Conservation (phyloP, 768 basidiomycete genomes). For the Boletus tomentosulus region DNA sequence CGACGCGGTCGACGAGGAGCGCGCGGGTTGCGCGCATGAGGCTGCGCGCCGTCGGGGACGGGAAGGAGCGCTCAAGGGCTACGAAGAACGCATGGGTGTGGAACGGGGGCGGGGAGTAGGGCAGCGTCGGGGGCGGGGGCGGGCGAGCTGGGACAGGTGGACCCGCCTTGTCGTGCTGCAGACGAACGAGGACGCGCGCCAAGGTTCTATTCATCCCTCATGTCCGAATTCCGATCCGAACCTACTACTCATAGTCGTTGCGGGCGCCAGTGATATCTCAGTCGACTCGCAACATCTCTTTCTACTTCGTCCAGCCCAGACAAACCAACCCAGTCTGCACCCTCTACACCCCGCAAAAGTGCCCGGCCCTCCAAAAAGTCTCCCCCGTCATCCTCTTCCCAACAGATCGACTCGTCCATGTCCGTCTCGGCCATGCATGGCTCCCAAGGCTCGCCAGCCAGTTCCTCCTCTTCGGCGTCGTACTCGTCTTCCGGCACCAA, state of each 20-base stretch:
- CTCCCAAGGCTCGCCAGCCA: not conserved
- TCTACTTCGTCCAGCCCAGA: slow-evolving; percentile 46
- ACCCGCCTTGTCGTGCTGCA: slow-evolving; percentile 14
- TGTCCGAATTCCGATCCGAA: slow-evolving; percentile 19
- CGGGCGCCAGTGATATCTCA: slow-evolving; percentile 66
- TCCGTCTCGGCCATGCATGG: not conserved
- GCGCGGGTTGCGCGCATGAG: slow-evolving; percentile 84
- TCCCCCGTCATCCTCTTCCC: slow-evolving; percentile 4
- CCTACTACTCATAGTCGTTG: slow-evolving; percentile 41
- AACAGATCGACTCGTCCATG: not conserved
- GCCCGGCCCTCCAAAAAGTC: slow-evolving; percentile 52
- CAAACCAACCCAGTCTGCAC: slow-evolving; percentile 5
- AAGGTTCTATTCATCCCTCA: not conserved
- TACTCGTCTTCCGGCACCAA: slow-evolving; percentile 4
- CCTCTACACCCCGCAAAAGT: slow-evolving; percentile 40
- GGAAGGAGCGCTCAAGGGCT: slow-evolving; percentile 69
- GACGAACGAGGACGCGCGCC: slow-evolving; percentile 13
- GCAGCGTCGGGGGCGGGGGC: slow-evolving; percentile 13
- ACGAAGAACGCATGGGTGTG: slow-evolving; percentile 76
- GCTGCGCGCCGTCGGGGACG: slow-evolving; percentile 66
- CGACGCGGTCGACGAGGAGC: slow-evolving; percentile 70
- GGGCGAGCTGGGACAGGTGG: slow-evolving; percentile 17
- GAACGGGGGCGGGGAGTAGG: slow-evolving; percentile 70
- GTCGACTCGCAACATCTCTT: slow-evolving; percentile 52
- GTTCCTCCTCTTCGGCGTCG: not conserved